Evolutionary conservation across 495 filamentous ascomycete genomes (phyloP).

Genomic region (Astrothelium subdiscretum): DNA sequence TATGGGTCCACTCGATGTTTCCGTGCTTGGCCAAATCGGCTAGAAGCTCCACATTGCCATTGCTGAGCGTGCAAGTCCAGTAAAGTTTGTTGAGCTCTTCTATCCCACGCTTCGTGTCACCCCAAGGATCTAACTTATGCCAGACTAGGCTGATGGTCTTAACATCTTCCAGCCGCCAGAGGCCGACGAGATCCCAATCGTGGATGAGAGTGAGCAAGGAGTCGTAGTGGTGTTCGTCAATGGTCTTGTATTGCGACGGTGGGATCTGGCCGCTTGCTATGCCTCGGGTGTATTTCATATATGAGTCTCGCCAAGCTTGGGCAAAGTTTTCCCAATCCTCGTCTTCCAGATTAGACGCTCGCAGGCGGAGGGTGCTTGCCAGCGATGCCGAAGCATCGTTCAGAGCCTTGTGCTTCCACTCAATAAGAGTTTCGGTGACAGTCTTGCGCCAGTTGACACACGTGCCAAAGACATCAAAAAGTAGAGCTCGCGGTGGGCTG

Average conservation of each 20-base stretch:
- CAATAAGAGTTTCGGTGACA: constrained; percentile 41
- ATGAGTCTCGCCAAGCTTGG: constrained; percentile 56
- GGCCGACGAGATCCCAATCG: constrained; percentile 38
- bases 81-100: constrained; percentile 41
- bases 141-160: constrained; percentile 48
- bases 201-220: constrained; percentile 40
- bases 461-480: constrained; percentile 68
- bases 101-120: constrained; percentile 49
- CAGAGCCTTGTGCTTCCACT: constrained; percentile 29
- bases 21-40: constrained; percentile 48
- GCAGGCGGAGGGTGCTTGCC: constrained; percentile 33
- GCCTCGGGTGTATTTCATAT: constrained; percentile 46
- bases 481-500: constrained; percentile 34
- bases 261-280: constrained; percentile 31
- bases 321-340: constrained; percentile 51
- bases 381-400: constrained; percentile 35
- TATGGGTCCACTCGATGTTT: constrained; percentile 46
- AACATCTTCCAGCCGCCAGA: constrained; percentile 50
- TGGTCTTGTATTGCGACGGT: constrained; percentile 24
- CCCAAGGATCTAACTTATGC: constrained; percentile 62
- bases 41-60: constrained; percentile 58
- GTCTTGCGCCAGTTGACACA: constrained; percentile 60
- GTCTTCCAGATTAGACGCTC: constrained; percentile 38
- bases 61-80: constrained; percentile 55
- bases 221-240: constrained; percentile 57